Base-by-base conservation (phyloP, 2,329 filamentous ascomycete species). In the Fusarium sp. region DNA sequence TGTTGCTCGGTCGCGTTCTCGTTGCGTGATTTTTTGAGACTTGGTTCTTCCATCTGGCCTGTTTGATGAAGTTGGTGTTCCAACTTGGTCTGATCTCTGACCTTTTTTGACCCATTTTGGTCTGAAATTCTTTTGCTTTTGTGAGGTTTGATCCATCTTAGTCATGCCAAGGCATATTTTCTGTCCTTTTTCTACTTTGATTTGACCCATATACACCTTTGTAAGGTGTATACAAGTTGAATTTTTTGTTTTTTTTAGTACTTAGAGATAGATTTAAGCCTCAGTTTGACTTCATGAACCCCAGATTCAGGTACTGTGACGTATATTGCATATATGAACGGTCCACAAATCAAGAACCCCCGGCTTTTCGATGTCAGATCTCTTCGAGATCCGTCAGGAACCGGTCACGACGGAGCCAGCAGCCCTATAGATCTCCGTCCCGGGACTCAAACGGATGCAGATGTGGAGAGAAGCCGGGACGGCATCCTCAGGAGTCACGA, bases 261-360 rank as follows among this genome's bases (percentile, higher is more conserved):
- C 18, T 63, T 49, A 21, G 9, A 42, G 49, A 61, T 41, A 35
- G 31, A 51, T 46, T 48, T 59, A 25, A 65, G 29, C 64, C 38
- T 62, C 51, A 55, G 49, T 61, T 59, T 72, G 60, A 46, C 65
- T 57, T 39, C 7, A 46, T 58, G 48, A 54, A 73, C 48, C 69
- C 69, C 65, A 51, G 54, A 68, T 59, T 58, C 60, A 67, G 59
- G 54, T 68, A 27, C 25, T 39, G 58, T 76, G 73, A 75, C 70
- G 66, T 73, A 67, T 23, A 75, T 65, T 60, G 25, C 41, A 63
- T 67, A 23, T 60, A 42, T 55, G 69, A 59, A 42, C 64, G 74
- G 67, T 75, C 74, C 74, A 76, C 73, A 76, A 69, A 70, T 69
- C 44, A 35, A 57, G 41, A 58, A 55, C 54, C 67, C 67, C 73